Evolutionary conservation across 108 stramenopile species (phyloP).

Genomic region (Stephanodiscus triporus): DNA sequence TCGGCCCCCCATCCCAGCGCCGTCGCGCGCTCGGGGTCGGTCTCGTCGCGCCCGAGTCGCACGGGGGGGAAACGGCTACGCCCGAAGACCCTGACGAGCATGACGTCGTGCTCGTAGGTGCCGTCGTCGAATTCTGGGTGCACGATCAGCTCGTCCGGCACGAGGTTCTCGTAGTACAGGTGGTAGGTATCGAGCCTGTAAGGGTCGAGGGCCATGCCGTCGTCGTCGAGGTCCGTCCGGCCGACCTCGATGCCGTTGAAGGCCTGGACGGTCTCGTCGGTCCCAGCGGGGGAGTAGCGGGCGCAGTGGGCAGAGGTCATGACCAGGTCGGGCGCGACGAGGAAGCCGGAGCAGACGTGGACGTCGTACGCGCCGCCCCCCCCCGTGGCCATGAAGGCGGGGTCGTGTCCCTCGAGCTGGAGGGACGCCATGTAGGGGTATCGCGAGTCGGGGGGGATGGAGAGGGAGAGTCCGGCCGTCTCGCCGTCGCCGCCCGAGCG

Average conservation of each 20-base stretch:
- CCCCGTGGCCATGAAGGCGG: not conserved
- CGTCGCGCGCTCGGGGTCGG: slow-evolving; percentile 3
- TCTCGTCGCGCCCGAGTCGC: not conserved
- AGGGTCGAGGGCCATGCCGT: slow-evolving; percentile 19
- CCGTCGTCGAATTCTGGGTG: slow-evolving; percentile 30
- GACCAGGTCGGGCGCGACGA: slow-evolving; percentile 59
- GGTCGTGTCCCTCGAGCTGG: slow-evolving; percentile 41
- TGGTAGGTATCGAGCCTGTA: slow-evolving; percentile 21
- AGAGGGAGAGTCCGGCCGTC: not conserved
- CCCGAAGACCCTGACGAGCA: slow-evolving; percentile 43
- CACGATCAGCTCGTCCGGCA: slow-evolving; percentile 29
- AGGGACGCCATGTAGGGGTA: slow-evolving; percentile 54
- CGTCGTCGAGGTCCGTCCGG: slow-evolving; percentile 21
- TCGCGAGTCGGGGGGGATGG: not conserved
- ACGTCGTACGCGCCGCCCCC: slow-evolving; percentile 31
- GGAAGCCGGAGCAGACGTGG: slow-evolving; percentile 55
- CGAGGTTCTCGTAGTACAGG: slow-evolving; percentile 42
- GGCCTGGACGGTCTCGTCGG: slow-evolving; percentile 21
- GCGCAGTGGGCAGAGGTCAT: slow-evolving; percentile 63
- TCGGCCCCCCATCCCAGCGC: slow-evolving; percentile 46
- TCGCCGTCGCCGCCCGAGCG: not conserved
- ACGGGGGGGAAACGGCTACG: slow-evolving; percentile 24
- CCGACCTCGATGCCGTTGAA: slow-evolving; percentile 54
- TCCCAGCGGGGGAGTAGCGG: slow-evolving; percentile 30
- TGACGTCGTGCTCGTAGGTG: slow-evolving; percentile 45